A percentile compares a stretch with the other conserved stretches of the same genome.
These are phyloP conservation scores for Tuctoria greenei DNA, from an alignment of 176 grass and related monocot genomes.

Conservation along the genomic window DNA sequence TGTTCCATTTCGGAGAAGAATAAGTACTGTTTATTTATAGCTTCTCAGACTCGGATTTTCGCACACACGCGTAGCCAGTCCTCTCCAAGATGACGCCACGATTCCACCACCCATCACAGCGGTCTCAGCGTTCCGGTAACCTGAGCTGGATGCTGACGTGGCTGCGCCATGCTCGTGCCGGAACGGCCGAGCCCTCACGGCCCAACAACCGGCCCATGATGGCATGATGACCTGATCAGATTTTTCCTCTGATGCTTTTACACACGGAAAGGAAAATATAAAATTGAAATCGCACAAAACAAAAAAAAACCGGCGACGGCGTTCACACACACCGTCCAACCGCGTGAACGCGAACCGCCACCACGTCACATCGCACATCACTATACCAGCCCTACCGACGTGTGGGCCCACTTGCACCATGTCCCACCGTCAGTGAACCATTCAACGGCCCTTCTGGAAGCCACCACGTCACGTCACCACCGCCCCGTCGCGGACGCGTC, in stretches of 20 bases:
- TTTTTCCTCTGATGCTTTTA: background rate
- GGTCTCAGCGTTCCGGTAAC: too few relatives aligned
- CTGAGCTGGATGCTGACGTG: background rate
- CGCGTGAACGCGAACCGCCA: conserved; percentile 15
- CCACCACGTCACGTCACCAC: conserved; percentile 10
- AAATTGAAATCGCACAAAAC: background rate
- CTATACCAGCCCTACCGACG: background rate
- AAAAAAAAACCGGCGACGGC: background rate
- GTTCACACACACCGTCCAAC: conserved; percentile 19
- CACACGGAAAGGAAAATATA: background rate
- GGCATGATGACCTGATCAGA: too few relatives aligned
- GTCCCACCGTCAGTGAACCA: conserved; percentile 1
- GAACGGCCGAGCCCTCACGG: background rate
- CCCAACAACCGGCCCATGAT: too few relatives aligned
- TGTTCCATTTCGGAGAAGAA: background rate
- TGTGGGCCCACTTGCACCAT: fast-evolving
- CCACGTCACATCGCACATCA: background rate
- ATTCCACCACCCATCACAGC: too few relatives aligned
- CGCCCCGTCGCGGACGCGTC: background rate
- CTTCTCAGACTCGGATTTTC: too few relatives aligned
- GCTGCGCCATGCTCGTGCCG: background rate
- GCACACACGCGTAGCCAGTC: too few relatives aligned
- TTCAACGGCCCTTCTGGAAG: conserved; percentile 20
- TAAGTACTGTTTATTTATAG: too few relatives aligned
- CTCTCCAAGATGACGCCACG: background rate